Evolutionary conservation across 2,329 filamentous ascomycete species (phyloP).

Genomic region (Colletotrichum sp.): DNA sequence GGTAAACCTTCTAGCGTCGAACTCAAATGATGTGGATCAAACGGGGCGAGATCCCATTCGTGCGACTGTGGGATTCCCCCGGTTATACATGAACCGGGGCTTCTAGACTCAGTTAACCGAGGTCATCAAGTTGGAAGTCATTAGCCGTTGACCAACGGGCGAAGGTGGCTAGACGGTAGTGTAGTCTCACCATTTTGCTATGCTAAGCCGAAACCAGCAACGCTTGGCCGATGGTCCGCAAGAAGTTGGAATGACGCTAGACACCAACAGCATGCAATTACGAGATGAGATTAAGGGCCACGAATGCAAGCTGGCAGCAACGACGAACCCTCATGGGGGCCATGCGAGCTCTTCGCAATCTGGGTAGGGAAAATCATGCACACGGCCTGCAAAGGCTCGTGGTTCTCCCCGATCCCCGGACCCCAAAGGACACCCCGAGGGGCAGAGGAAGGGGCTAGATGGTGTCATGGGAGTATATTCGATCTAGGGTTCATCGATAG

Average conservation of each 20-base stretch:
- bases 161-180: background rate
- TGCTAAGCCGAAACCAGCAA: background rate
- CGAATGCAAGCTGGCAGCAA: background rate
- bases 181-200: background rate
- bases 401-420: background rate
- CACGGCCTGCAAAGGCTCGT: background rate
- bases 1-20: background rate
- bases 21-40: background rate
- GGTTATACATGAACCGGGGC: background rate
- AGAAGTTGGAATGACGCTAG: background rate
- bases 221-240: background rate
- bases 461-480: background rate
- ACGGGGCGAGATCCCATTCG: conserved; percentile 6
- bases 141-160: background rate
- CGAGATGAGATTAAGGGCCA: background rate
- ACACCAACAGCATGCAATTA: background rate
- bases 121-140: background rate
- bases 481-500: background rate
- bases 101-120: background rate
- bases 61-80: background rate
- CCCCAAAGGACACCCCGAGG: background rate
- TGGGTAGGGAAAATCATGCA: background rate
- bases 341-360: background rate
- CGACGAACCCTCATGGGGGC: background rate
- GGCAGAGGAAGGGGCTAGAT: background rate